Base-by-base conservation (phyloP, 345 rosid genomes). In the Populus deltoides region DNA sequence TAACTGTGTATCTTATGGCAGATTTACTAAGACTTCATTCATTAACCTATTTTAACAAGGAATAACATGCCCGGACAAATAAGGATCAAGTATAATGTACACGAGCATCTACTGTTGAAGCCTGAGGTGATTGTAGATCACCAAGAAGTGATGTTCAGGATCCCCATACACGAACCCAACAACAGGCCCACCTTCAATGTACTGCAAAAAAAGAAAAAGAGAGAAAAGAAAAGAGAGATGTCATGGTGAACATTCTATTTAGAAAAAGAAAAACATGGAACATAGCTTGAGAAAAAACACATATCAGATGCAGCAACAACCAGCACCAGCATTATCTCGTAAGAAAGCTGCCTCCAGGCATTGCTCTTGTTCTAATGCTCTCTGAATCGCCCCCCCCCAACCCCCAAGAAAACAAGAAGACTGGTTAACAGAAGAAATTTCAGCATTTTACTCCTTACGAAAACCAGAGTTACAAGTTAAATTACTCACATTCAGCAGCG, bases 111-210 rank as follows among this genome's bases (percentile, higher is more conserved):
- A 89, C 49, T 89, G 76, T 78, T 90, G 93, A 81, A 93, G 94
- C 85, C 88, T 87, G 82, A 93, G 86, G 65, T 93, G 94, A 82
- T 92, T 92, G 80, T 93, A 93, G 88, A 95, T 91, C 88, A 90
- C 89, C 90, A 95, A 89, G 88, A 91, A 92, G 82, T 92, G 98
- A 87, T 93, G 89, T 86, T 95, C 97, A 72, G 99, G 98, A 72
- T 91, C 99, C 98, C 99, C 93, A 68, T 91, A 91, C 39, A 93
- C 88, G 80, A 95, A 95, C 82, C 98, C 99, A 71, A 93, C 92
- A 10, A 95, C 92, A n/a, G 98, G 99, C 29, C 97, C 98, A 75
- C 93, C 97, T 90, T 91, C 91, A 62, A 91, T 87, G 80, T 89
- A 88, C 99, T 95, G 97, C 87, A 86, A 11, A 25, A 66, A 61